Conservation (phyloP, 2,329 filamentous ascomycete species). For the Hypoxylon sp. region DNA sequence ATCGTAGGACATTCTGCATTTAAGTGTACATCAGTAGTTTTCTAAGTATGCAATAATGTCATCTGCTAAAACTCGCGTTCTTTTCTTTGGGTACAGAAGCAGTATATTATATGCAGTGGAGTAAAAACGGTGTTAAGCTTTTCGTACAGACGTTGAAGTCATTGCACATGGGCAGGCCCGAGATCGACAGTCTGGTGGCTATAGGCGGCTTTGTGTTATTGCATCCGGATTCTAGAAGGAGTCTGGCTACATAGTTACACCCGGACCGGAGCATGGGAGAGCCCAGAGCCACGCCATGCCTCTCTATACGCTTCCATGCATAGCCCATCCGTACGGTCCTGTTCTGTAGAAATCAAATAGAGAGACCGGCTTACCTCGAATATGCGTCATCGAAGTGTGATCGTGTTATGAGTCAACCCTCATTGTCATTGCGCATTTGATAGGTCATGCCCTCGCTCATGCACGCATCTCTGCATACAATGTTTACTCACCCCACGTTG, state of each 20-base stretch:
- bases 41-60: not conserved
- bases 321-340: not conserved
- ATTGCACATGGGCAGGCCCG: conserved; percentile 2
- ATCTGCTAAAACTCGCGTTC: not conserved
- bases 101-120: not conserved
- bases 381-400: conserved; percentile 37
- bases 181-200: not conserved
- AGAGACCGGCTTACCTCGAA: conserved; percentile 9
- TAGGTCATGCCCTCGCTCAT: conserved; percentile 20
- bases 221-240: conserved; percentile 26
- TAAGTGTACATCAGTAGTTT: no score
- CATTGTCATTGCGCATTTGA: conserved; percentile 24
- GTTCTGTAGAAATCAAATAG: conserved; percentile 9
- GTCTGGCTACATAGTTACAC: conserved; percentile 22
- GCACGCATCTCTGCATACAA: conserved; percentile 9
- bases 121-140: not conserved
- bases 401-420: conserved; percentile 32
- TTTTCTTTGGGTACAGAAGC: not conserved
- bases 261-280: not conserved
- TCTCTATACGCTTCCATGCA: conserved; percentile 23
- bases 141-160: not conserved
- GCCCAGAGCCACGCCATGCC: conserved; percentile 28
- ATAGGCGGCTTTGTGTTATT: conserved; percentile 17
- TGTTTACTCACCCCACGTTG: not conserved
- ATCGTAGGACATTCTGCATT: not conserved